Evolutionary conservation across 1,284 basidiomycete species (phyloP), one percentile per base, ranked within the genome.

Genomic region (Sporisorium scitamineum): DNA sequence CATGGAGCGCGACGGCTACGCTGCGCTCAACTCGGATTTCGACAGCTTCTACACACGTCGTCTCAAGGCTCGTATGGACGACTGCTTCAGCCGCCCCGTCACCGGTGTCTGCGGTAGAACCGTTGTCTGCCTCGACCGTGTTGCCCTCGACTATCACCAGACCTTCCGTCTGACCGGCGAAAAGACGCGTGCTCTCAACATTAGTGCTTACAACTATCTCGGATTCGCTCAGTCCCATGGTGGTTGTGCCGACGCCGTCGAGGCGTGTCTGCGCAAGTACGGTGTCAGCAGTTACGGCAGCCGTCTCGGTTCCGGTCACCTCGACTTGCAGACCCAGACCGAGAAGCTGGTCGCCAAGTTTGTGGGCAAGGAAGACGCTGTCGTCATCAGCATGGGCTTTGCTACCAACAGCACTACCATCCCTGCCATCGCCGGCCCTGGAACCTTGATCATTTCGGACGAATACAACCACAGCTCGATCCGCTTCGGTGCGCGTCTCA

Each of bases 131-230:
- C 90, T 95, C 51, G 94, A 99, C 87, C 92, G 96, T 53, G 89
- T 90, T 73, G 93, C 94, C 3, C 87, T 90, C 56, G 93, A 98
- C 86, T 91, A 92, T 87, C 93, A 94, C 87, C 88, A 90, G 82
- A 92, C 91, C 8, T 93, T 94, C 78, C 86, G 91, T 45, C 88
- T 92, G 76, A 92, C 93, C 1, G 96, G 95, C 70, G 90, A 90
- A 44, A 95, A 94, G 1, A 87, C 86, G 14, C 93, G 95, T 62
- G 93, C 92, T 0, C 91, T 99, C 81, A 99, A 99, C 86, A 92
- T 98, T 79, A 96, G 94, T 10, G 97, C 95, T 6, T 99, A 99
- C 89, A 99, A 99, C 88, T 99, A 99, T 85, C 93, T 99, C 80
- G 96, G 97, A 6, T 99, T 99, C 83, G 96, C 96, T 1, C 94